Evolutionary conservation across 371 early-diverging fungal genomes (phyloP), one percentile per base, ranked within the genome.

Genomic region (Nematocida homosporus): DNA sequence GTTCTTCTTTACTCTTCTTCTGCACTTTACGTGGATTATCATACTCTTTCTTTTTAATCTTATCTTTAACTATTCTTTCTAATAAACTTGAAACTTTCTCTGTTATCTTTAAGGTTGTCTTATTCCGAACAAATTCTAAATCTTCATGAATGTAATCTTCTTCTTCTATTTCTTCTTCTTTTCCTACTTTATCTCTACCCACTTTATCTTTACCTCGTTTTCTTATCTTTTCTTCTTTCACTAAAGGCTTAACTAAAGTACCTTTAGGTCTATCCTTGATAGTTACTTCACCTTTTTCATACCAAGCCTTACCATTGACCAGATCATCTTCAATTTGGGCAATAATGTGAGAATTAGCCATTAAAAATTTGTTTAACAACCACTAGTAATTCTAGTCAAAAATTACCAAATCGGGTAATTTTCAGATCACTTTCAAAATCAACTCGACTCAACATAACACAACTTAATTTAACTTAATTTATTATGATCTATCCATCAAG

Each of bases 281-380:
- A 10, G 75, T 37, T 0, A 72, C 75, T 40, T 72, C 75, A 61
- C 75, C 75, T 2, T 60, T 59, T 42, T 72, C 75, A 48, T 35
- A 72, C 75, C 75, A 72, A 1, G 59, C 27, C 37, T 61, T 72
- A 16, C 47, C 20, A 3, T 34, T n/a, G 4, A 72, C 61, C 20
- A 72, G 50, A 52, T 72, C 35, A 16, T 47, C 52, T 41, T 72
- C 75, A 23, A 72, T 72, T 27, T 23, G 41, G 20, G 50, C 52
- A 35, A 72, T 72, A 29, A 23, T 44, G 23, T 20, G 48, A 20
- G 60, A 47, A 53, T 64, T 72, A 27, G 52, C 52, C 75, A 72
- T 72, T 18, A 60, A 35, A 51, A 42, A 6, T 66, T 59, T 59
- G n/a, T n/a, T n/a, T n/a, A n/a, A n/a, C n/a, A n/a, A n/a, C n/a